Base-by-base conservation (phyloP, 1,284 basidiomycete species). In the Filobasidium uniguttulatum region DNA sequence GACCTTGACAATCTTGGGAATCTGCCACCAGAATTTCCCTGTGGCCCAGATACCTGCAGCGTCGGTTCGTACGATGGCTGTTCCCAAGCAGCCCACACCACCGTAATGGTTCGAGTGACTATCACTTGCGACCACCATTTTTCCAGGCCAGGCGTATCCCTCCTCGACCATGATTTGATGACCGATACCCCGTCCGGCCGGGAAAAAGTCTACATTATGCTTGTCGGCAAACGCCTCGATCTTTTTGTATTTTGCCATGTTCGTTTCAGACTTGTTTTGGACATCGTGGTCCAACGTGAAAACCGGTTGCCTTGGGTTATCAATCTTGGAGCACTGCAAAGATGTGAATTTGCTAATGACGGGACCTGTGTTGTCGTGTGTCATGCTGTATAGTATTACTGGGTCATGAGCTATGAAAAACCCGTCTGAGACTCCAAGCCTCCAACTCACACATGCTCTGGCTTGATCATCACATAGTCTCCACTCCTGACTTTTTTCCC, bases 21-120 rank as follows among this genome's bases (percentile, higher is more conserved):
- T 85, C 72, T 98, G 93, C 94, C 93, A 98, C 93, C 93, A 99
- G 3, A 94, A 98, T 70, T 89, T 89, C 36, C 93, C 89, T 0
- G 94, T 98, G 2, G 94, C 90, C 93, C 93, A 99, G 17, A 99
- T 80, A 2, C 93, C 91, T 59, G 67, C 67, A 29, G 68, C 68
- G 48, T 70, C 68, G 2, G 86, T 90, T 38, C 87, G 78, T 4
- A 91, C 93, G 58, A 98, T 94, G 1, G 93, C 90, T 0, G 93
- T 99, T 7, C 93, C 93, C 5, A 99, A 79, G 61, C 91, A 94
- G 2, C 90, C 93, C 1, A 99, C 86, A 46, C 93, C 93, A 26
- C 93, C 93, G 63, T 99, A 99, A 85, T 70, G 68, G 68, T 99
- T 99, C 59, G 84, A 89, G 69, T 99, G 93, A 63, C 85, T 89